Base-by-base conservation (phyloP, 495 filamentous ascomycete genomes). In the Lophiostoma macrostomum region DNA sequence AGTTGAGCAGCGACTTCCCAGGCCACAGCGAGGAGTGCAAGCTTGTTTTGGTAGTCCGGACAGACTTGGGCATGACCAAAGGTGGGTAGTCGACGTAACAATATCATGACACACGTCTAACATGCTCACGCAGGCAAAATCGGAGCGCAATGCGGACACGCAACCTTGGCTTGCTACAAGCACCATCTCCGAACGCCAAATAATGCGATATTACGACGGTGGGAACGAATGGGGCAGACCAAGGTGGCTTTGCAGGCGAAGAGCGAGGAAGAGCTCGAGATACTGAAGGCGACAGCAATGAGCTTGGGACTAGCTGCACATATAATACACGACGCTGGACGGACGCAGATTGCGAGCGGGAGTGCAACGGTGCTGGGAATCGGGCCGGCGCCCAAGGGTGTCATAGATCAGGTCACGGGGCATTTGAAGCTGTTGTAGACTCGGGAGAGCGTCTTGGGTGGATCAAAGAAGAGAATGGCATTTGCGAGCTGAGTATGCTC, bases 151-250 rank as follows among this genome's bases (percentile, higher is more conserved):
- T 87, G 83, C 70, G 85, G 85, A n/a, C 93, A 98, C 70, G 93
- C 93, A 7, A 95, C 93, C 1, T 82, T 98, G 32, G 91, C 91
- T 27, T 96, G 90, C 79, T 98, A 96, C 82, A 96, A 95, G 73
- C 75, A 81, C 30, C 80, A 89, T 50, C 72, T 80, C 50, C 70
- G 75, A n/a, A 72, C 83, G 6, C 70, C 82, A 37, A 65, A 71
- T 23, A 75, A 78, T 12, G 73, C 79, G 19, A 74, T 96, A n/a
- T 80, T 98, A 12, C 74, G 74, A 39, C 83, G 81, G 43, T 98
- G 93, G 93, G 93, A 97, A 72, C 71, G 72, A 12, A 67, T 73
- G 20, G 93, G 93, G 0, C 91, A 96, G 71, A 82, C 88, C 30
- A 98, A 98, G 77, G 84, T 98, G 49, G 93, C 91, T 16, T 71